Evolutionary conservation across 805 yeast genomes (phyloP).

Genomic region (Komagataella kurtzmanii): DNA sequence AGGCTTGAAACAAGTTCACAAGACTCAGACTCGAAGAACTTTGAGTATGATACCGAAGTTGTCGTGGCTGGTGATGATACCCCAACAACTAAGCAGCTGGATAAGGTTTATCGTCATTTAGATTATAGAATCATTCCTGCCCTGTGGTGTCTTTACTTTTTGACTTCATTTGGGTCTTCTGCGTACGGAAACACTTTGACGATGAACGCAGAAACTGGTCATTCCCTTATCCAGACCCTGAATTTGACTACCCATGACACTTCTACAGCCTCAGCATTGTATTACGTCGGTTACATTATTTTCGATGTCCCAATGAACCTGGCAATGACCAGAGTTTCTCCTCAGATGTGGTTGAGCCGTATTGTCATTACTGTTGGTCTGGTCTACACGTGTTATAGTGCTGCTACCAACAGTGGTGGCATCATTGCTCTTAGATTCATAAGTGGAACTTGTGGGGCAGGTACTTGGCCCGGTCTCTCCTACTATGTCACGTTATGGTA

Average conservation of each 20-base stretch:
- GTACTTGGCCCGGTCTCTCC: constrained; percentile 85
- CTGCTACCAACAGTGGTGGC: constrained; percentile 41
- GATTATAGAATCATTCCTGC: constrained; percentile 73
- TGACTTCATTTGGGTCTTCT: constrained; percentile 65
- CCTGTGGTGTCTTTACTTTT: constrained; percentile 64
- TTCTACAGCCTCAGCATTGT: constrained; percentile 67
- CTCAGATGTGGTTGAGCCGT: constrained; percentile 76
- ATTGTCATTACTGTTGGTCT: constrained; percentile 67
- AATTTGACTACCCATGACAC: constrained; percentile 39
- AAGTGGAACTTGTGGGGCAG: constrained; percentile 70
- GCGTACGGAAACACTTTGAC: constrained; percentile 73
- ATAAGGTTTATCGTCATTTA: constrained; percentile 43
- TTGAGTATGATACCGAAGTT: not conserved
- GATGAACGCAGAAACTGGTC: constrained; percentile 53
- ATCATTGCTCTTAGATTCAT: constrained; percentile 60
- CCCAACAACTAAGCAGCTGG: constrained; percentile 21
- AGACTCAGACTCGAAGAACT: not conserved
- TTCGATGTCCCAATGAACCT: constrained; percentile 86
- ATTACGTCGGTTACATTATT: constrained; percentile 71
- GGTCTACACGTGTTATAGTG: constrained; percentile 62
- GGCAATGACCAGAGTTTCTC: constrained; percentile 69
- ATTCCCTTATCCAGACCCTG: constrained; percentile 44
- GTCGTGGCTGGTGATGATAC: not conserved
- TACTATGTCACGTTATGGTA: constrained; percentile 79
- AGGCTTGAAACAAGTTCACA: not conserved